Base-by-base conservation (phyloP, 148 eudicot genomes). In the Simmondsia chinensis region DNA sequence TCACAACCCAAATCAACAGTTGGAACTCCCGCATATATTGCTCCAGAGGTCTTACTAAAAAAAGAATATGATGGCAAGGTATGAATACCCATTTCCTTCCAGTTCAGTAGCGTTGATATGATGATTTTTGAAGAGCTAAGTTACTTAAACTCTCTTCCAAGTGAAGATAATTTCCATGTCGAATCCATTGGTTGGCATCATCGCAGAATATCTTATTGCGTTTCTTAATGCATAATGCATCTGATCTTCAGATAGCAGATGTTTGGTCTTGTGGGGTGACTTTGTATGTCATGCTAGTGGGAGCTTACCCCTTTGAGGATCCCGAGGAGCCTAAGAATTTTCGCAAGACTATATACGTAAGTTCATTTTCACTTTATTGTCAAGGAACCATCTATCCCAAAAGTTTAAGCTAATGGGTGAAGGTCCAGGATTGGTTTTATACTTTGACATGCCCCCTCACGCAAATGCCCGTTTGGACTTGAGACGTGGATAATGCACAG, bases 221-320 rank as follows among this genome's bases (percentile, higher is more conserved):
- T 14, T 17, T 34, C 20, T 52, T 15, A 4, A 28, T 39, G 4
- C n/a, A 5, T 52, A 5, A 7, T 10, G 5, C 14, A 24, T 18
- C 35, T 22, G 6, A 5, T 25, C 23, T 44, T 44, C 64, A 83
- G 97, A 75, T 83, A 41, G 94, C 97, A 45, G 94, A 83, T 69
- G 97, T 88, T 46, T 88, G 94, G 97, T 83, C 94, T 48, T 88
- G 94, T 65, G 96, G 89, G 39, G 96, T 83, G 14, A 88, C 96
- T 11, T 59, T 88, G 54, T 87, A 87, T 46, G 96, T 87, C 39
- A 87, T 87, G 96, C 60, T 87, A 51, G 82, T 87, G 33, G 96
- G 96, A 15, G 82, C 96, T 43, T 87, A 87, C 57, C 96, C 94
- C 9, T 87, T 87, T 53, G 96, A 87, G 69, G 96, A 87, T 49